Evolutionary conservation across 176 grass and related monocot species (phyloP).

Genomic region (Aegilops umbellulata): DNA sequence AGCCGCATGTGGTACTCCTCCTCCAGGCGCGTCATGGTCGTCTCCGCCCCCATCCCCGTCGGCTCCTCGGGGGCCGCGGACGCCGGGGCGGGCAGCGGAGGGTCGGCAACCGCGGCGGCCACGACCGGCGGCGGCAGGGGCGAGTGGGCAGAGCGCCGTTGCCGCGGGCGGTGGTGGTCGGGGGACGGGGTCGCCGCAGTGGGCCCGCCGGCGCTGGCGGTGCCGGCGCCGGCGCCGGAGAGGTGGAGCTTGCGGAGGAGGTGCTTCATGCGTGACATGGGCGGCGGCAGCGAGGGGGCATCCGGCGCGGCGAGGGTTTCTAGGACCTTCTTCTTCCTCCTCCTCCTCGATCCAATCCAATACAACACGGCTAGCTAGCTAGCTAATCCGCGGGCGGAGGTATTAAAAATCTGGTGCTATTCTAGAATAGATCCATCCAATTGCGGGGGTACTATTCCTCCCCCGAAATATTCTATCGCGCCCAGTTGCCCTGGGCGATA

Average conservation of each 20-base stretch:
- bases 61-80: conserved; percentile 18
- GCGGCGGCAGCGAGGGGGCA: conserved; percentile 10
- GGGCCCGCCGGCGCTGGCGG: conserved; percentile 1
- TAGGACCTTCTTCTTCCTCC: background rate
- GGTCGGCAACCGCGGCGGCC: background rate
- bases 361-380: background rate
- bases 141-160: conserved; percentile 14
- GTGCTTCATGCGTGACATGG: conserved; percentile 95
- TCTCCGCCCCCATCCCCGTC: conserved; percentile 37
- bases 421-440: conserved; percentile 28
- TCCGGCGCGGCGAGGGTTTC: conserved; percentile 13
- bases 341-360: conserved; percentile 34
- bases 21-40: conserved; percentile 50
- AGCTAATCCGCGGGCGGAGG: background rate
- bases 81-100: background rate
- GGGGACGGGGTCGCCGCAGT: conserved; percentile 16
- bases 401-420: background rate
- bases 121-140: conserved; percentile 1
- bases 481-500: background rate
- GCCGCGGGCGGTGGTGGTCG: conserved; percentile 49
- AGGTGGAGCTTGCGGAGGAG: conserved; percentile 95
- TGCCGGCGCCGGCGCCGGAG: conserved; percentile 23
- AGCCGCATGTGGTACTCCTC: conserved; percentile 96
- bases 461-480: conserved; percentile 13
- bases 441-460: background rate